Evolutionary conservation across 768 basidiomycete species (phyloP).

Genomic region (Pulveroboletus sp.): DNA sequence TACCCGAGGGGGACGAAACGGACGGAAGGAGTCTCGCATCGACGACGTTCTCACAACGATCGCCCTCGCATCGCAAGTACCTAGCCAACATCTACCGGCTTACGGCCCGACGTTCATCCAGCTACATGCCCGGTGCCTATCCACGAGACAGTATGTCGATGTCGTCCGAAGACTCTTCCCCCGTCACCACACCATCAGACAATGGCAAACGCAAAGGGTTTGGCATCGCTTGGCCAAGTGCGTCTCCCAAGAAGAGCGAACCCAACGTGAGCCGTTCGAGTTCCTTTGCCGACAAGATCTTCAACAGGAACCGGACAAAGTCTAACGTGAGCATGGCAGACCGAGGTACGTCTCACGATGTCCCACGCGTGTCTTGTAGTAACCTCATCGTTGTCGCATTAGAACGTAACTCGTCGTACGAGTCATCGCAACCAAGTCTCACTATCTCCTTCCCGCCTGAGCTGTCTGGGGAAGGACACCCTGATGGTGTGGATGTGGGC

Average conservation of each 20-base stretch:
- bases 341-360: constrained; percentile 37
- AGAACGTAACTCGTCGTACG: constrained; percentile 29
- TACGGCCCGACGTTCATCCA: constrained; percentile 37
- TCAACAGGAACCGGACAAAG: constrained; percentile 50
- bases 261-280: constrained; percentile 44
- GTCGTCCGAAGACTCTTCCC: constrained; percentile 67
- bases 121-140: constrained; percentile 39
- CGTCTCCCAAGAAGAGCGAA: constrained; percentile 51
- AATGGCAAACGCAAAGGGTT: constrained; percentile 32
- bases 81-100: constrained; percentile 49
- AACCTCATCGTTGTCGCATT: constrained; percentile 1
- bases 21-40: constrained; percentile 32
- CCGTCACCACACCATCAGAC: constrained; percentile 59
- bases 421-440: constrained; percentile 23
- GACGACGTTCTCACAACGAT: constrained; percentile 50
- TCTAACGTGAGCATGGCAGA: constrained; percentile 47
- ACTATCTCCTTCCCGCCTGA: constrained; percentile 21
- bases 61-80: constrained; percentile 43
- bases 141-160: constrained; percentile 61
- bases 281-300: constrained; percentile 63
- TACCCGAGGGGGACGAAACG: constrained; percentile 25
- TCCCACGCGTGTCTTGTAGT: neutral
- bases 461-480: constrained; percentile 12
- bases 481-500: constrained; percentile 12
- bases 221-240: constrained; percentile 45